phyloP scores from a whole-genome alignment of 2,329 filamentous ascomycete species.

The Arthrinium puccinioides region DNA sequence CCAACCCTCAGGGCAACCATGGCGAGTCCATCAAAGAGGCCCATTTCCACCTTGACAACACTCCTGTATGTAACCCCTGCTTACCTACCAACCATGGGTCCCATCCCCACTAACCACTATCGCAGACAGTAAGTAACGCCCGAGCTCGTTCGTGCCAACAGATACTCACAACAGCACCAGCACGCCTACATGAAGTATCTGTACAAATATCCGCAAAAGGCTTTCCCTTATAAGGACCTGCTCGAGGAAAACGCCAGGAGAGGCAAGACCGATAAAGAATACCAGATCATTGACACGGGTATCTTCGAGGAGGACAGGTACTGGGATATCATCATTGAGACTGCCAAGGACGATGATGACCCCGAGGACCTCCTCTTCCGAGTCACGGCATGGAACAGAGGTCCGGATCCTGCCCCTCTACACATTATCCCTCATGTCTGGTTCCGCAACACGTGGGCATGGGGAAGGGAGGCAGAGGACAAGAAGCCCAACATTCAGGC shows the following conservation, averaged over 20 bases:
- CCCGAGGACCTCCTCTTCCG: constrained; percentile 89
- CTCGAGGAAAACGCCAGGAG: constrained; percentile 76
- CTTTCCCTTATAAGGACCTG: constrained; percentile 87
- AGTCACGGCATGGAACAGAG: constrained; percentile 92
- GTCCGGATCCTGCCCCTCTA: constrained; percentile 79
- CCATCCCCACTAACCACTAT: constrained; percentile 1
- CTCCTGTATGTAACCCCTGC: constrained; percentile 46
- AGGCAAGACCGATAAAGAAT: constrained; percentile 72
- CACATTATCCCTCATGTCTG: constrained; percentile 93
- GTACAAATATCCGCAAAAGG: constrained; percentile 91
- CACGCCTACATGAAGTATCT: constrained; percentile 99
- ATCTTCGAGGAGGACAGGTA: constrained; percentile 84
- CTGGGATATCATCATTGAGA: constrained; percentile 97
- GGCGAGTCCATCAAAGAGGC: constrained; percentile 96
- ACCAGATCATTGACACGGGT: constrained; percentile 85
- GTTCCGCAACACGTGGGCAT: constrained; percentile 97
- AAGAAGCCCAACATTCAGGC: constrained; percentile 75
- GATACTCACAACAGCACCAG: constrained; percentile 35
- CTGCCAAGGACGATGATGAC: constrained; percentile 87
- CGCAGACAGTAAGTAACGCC: constrained; percentile 35
- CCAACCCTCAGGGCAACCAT: constrained; percentile 95
- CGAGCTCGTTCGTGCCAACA: constrained; percentile 4
- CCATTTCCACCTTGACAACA: constrained; percentile 95
- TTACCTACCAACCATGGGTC: constrained; percentile 13
- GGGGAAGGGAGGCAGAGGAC: constrained; percentile 70